phyloP scores from a whole-genome alignment of 2,329 filamentous ascomycete genomes.

The Shiraia sp. region DNA sequence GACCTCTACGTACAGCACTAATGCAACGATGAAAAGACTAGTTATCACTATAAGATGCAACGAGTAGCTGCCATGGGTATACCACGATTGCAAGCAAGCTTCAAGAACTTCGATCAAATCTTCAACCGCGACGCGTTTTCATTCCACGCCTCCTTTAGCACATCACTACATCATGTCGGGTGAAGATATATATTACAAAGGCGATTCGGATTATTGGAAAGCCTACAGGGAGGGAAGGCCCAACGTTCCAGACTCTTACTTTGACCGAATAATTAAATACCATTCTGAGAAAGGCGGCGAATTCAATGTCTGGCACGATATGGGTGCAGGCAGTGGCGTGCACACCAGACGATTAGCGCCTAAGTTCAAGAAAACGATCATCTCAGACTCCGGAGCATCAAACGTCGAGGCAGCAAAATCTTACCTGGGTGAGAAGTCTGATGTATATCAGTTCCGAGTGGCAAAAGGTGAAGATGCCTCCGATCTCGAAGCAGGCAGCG shows the following conservation, averaged over 20 bases:
- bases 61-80: not conserved
- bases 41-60: slow-evolving; percentile 1
- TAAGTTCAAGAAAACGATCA: slow-evolving; percentile 2
- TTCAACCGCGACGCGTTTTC: not conserved
- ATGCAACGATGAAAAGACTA: not conserved
- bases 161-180: slow-evolving; percentile 3
- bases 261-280: slow-evolving; percentile 4
- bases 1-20: not conserved
- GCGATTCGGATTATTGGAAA: slow-evolving; percentile 2
- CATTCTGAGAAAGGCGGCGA: slow-evolving; percentile 1
- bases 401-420: slow-evolving; percentile 4
- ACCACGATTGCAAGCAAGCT: not conserved
- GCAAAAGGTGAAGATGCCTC: slow-evolving; percentile 4
- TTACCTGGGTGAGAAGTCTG: slow-evolving; percentile 3
- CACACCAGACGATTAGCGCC: slow-evolving; percentile 2
- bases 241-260: slow-evolving; percentile 5
- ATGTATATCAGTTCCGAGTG: slow-evolving; percentile 3
- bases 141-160: not conserved
- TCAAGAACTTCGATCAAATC: not conserved
- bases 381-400: slow-evolving; percentile 2
- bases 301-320: slow-evolving; percentile 6
- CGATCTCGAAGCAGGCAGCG: slow-evolving; percentile 4
- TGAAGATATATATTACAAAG: slow-evolving; percentile 5
- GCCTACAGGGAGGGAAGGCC: slow-evolving; percentile 6
- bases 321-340: slow-evolving; percentile 4